Base-by-base conservation (phyloP, 139 green algal genomes). In the Desmodesmus armatus region DNA sequence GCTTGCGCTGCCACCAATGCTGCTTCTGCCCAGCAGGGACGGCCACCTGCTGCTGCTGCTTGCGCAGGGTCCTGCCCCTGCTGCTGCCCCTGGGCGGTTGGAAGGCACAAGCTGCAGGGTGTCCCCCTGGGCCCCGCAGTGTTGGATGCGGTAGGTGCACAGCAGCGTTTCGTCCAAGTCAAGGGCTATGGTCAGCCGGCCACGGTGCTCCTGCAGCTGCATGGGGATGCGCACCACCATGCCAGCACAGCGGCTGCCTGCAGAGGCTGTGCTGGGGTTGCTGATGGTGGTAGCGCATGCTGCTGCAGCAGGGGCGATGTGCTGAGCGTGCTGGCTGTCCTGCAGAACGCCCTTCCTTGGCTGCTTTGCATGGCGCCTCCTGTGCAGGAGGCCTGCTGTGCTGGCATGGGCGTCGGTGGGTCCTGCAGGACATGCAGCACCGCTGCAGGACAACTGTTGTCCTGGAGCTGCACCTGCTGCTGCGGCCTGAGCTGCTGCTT, bases 111-210 rank as follows among this genome's bases (percentile, higher is more conserved):
- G 49, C 5, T 60, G 47, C 19, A 80, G 0, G 15, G 29, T n/a
- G 33, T 80, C 31, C 25, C 41, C 3, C 17, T 63, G 31, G 17
- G 53, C n/a, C 49, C n/a, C 41, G 35, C 31, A 75, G 37, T 55
- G 47, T 35, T 69, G 60, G n/a, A 72, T 17, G 15, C 73, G 37
- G 71, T 90, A 89, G 29, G 91, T 87, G 29, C 80, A 90, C 13
- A 96, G 83, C 25, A 96, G 81, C 4, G 92, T 95, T 40, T 95
- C 91, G 37, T 96, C 92, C 70, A 96, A 65, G 80, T 96, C 92
- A 3, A 96, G 80, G 5, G 92, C 87, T 27, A 96, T 86, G 71
- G 85, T 89, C 27, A 89, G n/a, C 29, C 44, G 77, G 25, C 53
- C 60, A n/a, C 40, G 41, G 66, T 83, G 77, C 0, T 62, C 39